These are phyloP conservation scores for Trametes cingulata DNA, from an alignment of 768 basidiomycete genomes.

Conservation along the genomic window DNA sequence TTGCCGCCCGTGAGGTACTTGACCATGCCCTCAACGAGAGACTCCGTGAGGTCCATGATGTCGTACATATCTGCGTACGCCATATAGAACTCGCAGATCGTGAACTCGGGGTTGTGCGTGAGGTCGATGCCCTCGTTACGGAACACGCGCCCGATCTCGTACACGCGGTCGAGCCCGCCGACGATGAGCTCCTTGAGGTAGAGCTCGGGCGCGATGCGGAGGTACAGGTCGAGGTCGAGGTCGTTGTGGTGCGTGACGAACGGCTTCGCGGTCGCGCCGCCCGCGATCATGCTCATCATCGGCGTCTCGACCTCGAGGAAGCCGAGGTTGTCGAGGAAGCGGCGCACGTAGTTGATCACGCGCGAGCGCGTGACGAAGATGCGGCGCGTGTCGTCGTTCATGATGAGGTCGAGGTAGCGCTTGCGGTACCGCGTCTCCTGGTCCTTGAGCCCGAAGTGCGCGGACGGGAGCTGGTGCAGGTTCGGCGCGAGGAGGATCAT, in stretches of 20 bases:
- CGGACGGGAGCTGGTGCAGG: conserved; percentile 91
- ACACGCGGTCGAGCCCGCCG: conserved; percentile 96
- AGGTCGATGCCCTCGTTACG: conserved; percentile 98
- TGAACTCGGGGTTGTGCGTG: conserved; percentile 99
- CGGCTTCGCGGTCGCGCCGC: conserved; percentile 98
- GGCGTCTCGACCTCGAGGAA: conserved; percentile 99
- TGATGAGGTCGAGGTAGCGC: conserved; percentile 97
- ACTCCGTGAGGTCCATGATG: conserved; percentile 95
- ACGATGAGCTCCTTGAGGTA: conserved; percentile 98
- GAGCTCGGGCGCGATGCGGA: conserved; percentile 96
- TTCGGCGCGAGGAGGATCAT: conserved; percentile 93
- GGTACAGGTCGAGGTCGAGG: conserved; percentile 92
- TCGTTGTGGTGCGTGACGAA: conserved; percentile 99
- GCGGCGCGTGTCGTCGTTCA: conserved; percentile 85
- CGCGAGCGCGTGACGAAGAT: conserved; percentile 89
- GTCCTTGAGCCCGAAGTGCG: conserved; percentile 94
- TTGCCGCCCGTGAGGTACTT: conserved; percentile 79
- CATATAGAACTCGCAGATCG: conserved; percentile 99
- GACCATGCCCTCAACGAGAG: conserved; percentile 87
- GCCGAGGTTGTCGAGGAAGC: conserved; percentile 85
- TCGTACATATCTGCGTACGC: conserved; percentile 99
- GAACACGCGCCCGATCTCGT: conserved; percentile 98
- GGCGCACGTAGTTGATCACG: conserved; percentile 91
- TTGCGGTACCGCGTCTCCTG: conserved; percentile 97
- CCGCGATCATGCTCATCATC: conserved; percentile 94